These are phyloP conservation scores for Clarireedia paspali DNA, from an alignment of 2,329 filamentous ascomycete species.

Conservation along the genomic window DNA sequence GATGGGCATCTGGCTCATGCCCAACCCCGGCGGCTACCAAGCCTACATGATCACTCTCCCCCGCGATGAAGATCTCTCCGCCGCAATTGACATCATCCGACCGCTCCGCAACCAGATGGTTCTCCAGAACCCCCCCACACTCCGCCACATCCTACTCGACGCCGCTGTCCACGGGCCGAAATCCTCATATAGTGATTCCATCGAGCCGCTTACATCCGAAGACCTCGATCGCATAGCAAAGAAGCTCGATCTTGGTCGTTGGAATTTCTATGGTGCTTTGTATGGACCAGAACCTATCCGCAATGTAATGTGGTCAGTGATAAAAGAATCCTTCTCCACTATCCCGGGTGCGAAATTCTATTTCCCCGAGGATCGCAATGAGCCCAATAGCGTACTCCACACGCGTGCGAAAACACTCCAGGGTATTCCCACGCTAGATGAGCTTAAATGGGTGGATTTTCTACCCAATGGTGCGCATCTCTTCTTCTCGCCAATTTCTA, in stretches of 20 bases:
- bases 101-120: constrained; percentile 35
- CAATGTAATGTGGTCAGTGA: constrained; percentile 29
- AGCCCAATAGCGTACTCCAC: constrained; percentile 19
- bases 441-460: constrained; percentile 41
- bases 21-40: constrained; percentile 42
- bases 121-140: constrained; percentile 32
- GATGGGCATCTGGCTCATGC: constrained; percentile 46
- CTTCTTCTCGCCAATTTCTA: constrained; percentile 45
- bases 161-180: constrained; percentile 32
- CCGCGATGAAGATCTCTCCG: constrained; percentile 21
- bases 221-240: constrained; percentile 35
- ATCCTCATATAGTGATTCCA: constrained; percentile 25
- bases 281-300: constrained; percentile 30
- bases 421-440: constrained; percentile 25
- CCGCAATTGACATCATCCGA: constrained; percentile 37
- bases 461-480: constrained; percentile 43
- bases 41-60: constrained; percentile 37
- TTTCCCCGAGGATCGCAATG: constrained; percentile 23
- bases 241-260: constrained; percentile 36
- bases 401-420: constrained; percentile 28
- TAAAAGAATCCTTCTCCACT: constrained; percentile 23
- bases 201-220: constrained; percentile 31
- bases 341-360: constrained; percentile 29
- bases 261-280: constrained; percentile 40
- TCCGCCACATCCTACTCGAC: constrained; percentile 27